Conservation (phyloP, 75 land plant genomes). For the Cryptomeria japonica region DNA sequence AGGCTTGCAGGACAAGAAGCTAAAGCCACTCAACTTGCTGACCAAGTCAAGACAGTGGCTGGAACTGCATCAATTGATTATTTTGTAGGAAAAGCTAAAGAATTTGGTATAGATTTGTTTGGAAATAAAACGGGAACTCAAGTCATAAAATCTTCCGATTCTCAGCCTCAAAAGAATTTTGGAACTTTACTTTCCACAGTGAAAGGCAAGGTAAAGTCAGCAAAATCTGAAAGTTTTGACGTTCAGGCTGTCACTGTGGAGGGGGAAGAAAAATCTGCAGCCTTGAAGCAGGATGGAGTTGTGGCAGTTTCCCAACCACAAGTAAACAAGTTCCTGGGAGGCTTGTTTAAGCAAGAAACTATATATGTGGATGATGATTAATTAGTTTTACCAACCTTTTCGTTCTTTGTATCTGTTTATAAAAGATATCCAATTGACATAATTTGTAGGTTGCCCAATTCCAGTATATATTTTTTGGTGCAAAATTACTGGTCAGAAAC, state of each 20-base stretch:
- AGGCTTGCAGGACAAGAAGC: slow-evolving; percentile 62
- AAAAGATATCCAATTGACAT: not conserved
- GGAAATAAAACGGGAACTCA: slow-evolving; percentile 46
- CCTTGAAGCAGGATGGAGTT: slow-evolving; percentile 15
- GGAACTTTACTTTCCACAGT: slow-evolving; percentile 50
- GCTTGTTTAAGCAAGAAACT: slow-evolving; percentile 80
- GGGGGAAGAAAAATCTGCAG: not conserved
- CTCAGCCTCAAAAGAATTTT: slow-evolving; percentile 23
- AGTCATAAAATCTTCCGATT: slow-evolving; percentile 21
- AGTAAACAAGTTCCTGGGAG: slow-evolving; percentile 66
- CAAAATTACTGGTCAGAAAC: not conserved
- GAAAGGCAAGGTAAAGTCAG: slow-evolving; percentile 57
- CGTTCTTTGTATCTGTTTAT: not conserved
- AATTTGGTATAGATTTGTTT: slow-evolving; percentile 32
- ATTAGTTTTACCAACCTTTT: not conserved
- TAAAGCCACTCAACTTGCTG: slow-evolving; percentile 47
- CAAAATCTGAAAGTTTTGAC: slow-evolving; percentile 31
- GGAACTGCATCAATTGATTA: slow-evolving; percentile 58
- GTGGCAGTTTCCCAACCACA: slow-evolving; percentile 22
- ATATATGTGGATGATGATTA: slow-evolving; percentile 86
- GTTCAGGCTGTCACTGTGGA: slow-evolving; percentile 5
- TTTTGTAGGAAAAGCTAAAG: slow-evolving; percentile 57
- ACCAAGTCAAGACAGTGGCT: slow-evolving; percentile 53
- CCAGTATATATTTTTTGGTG: not conserved
- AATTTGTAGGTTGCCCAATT: not conserved